Evolutionary conservation across 768 basidiomycete species (phyloP).

Genomic region (Lactarius quietus): DNA sequence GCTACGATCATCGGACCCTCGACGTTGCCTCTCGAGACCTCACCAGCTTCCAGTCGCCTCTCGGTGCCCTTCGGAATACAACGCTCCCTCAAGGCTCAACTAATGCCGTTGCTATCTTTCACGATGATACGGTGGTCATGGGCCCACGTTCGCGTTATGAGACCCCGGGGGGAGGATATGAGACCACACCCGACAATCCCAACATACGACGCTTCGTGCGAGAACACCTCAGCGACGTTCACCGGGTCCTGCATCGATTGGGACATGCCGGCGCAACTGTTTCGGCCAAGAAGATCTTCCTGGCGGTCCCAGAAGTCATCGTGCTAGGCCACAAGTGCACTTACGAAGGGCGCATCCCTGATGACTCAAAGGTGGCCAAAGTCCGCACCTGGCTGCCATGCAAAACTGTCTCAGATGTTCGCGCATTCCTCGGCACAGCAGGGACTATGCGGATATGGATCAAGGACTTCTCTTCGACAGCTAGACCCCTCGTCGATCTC

Average conservation of each 20-base stretch:
- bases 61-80: background rate
- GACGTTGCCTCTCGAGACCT: background rate
- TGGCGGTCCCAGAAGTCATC: slow-evolving; percentile 32
- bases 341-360: slow-evolving; percentile 33
- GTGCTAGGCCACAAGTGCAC: slow-evolving; percentile 38
- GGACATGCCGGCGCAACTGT: background rate
- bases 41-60: background rate
- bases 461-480: too few relatives aligned
- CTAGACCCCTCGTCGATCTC: too few relatives aligned
- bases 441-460: too few relatives aligned
- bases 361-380: slow-evolving; percentile 30
- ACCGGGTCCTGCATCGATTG: background rate
- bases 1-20: background rate
- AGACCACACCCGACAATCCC: background rate
- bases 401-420: slow-evolving; percentile 26
- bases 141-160: too few relatives aligned
- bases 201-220: background rate
- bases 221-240: background rate
- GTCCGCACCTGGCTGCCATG: slow-evolving; percentile 29
- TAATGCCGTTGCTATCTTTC: background rate
- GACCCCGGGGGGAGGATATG: background rate
- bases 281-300: background rate
- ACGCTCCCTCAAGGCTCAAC: background rate
- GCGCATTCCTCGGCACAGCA: slow-evolving; percentile 26
- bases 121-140: background rate